Base-by-base conservation (phyloP, 2,329 filamentous ascomycete genomes). In the Penicillium oxalicum region DNA sequence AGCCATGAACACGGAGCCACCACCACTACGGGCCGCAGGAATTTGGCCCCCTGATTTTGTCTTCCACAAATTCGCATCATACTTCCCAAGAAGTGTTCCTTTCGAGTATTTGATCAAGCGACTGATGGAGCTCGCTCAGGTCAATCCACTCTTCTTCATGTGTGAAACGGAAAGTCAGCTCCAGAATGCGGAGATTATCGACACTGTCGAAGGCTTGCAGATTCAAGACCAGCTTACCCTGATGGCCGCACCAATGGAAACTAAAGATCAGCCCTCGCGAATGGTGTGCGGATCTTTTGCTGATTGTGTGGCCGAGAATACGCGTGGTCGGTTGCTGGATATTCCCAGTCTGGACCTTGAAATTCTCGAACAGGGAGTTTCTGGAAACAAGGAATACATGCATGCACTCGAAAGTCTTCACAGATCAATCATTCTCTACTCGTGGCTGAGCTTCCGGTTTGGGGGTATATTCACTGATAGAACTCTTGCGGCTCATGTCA, bases 401-500 rank as follows among this genome's bases (percentile, higher is more conserved):
- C 73, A 74, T 47, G 70, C 75, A 7, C 74, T 97, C 18, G 93
- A 98, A 66, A 67, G 73, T 3, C 76, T 98, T 12, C 93, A 98
- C 71, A 87, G 88, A 60, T 77, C 82, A 27, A 74, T 98, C 34
- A 88, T 91, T 39, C 73, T 91, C 40, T 98, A 97, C 64, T 77
- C 95, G 2, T 98, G 93, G 93, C 76, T 98, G 12, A 91, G 87
- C 59, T 97, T 91, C 69, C 84, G 91, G 5, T 95, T 91, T 67
- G 77, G 82, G 3, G 87, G 88, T 42, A 77, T 94, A 44, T 95
- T 96, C 67, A 79, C 74, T 5, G 87, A 84, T 55, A 81, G 91
- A 59, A 74, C 75, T 0, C 75, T 95, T 38, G 90, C 88, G 0
- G 85, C 87, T 55, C 83, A 95, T 63, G 81, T 88, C 42, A 95